A percentile compares a stretch with the other conserved stretches of the same genome.
Evolutionary conservation across 2,329 filamentous ascomycete genomes (phyloP).

Genomic region (Endoconidiophora laricicola): DNA sequence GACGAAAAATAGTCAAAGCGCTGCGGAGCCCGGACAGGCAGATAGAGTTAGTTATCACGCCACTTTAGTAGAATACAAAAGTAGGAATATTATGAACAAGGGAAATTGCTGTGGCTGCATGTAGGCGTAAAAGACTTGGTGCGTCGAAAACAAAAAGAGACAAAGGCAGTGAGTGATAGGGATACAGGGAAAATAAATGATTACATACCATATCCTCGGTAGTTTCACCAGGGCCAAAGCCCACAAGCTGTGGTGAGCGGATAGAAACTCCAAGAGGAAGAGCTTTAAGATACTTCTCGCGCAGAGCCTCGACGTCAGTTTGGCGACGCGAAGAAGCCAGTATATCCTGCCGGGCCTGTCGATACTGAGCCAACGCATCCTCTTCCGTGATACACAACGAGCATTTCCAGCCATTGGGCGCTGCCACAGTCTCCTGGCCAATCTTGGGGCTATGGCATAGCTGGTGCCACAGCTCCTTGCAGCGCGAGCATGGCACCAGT

Average conservation of each 20-base stretch:
- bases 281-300: slow-evolving; percentile 19
- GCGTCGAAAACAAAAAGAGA: not conserved
- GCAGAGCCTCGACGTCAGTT: slow-evolving; percentile 19
- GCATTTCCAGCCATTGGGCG: slow-evolving; percentile 14
- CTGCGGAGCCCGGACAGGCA: slow-evolving; percentile 15
- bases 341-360: slow-evolving; percentile 13
- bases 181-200: not conserved
- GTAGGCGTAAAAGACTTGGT: not conserved
- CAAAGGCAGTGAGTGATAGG: not conserved
- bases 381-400: slow-evolving; percentile 14
- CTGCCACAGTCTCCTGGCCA: slow-evolving; percentile 9
- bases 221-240: slow-evolving; percentile 22
- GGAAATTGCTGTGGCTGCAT: not conserved
- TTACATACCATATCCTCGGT: slow-evolving; percentile 21
- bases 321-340: slow-evolving; percentile 13
- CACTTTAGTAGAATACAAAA: not conserved
- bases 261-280: slow-evolving; percentile 21
- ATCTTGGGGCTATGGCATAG: slow-evolving; percentile 16
- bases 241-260: slow-evolving; percentile 23
- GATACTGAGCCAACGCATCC: slow-evolving; percentile 13
- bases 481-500: slow-evolving; percentile 15
- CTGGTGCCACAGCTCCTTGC: slow-evolving; percentile 17
- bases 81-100: not conserved
- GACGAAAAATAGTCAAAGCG: slow-evolving; percentile 24
- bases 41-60: slow-evolving; percentile 7